Evolutionary conservation across 441 rosid genomes (phyloP).

Genomic region (Adansonia gregorii): DNA sequence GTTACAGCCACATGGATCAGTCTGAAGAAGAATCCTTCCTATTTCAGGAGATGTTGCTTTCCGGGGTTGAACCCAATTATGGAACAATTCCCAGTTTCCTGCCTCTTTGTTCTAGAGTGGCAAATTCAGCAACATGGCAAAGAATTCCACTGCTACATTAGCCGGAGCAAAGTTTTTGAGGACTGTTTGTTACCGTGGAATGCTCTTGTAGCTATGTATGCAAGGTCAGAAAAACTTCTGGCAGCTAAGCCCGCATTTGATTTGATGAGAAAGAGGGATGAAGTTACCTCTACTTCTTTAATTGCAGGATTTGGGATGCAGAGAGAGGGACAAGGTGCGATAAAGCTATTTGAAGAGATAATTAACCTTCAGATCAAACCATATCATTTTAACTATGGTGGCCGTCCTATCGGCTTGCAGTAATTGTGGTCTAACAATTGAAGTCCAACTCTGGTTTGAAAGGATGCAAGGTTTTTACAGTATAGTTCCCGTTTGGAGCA

Average conservation of each 20-base stretch:
- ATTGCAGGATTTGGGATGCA: conserved; percentile 76
- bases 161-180: conserved; percentile 48
- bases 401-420: conserved; percentile 83
- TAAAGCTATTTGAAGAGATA: conserved; percentile 66
- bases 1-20: conserved; percentile 50
- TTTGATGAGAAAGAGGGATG: conserved; percentile 55
- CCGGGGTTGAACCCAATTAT: conserved; percentile 66
- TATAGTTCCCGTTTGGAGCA: conserved; percentile 62
- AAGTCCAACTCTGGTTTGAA: conserved; percentile 56
- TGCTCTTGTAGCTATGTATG: conserved; percentile 75
- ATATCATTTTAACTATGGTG: conserved; percentile 69
- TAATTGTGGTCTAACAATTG: conserved; percentile 63
- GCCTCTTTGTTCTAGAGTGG: conserved; percentile 77
- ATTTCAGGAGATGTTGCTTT: conserved; percentile 59
- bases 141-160: conserved; percentile 79
- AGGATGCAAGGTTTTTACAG: conserved; percentile 48
- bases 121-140: conserved; percentile 71
- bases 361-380: conserved; percentile 50
- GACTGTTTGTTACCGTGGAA: conserved; percentile 64
- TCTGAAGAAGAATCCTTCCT: conserved; percentile 69
- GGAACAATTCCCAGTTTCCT: conserved; percentile 76
- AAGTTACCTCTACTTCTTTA: conserved; percentile 81
- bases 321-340: conserved; percentile 61
- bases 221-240: conserved; percentile 69
- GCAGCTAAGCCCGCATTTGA: conserved; percentile 60